Evolutionary conservation across 768 basidiomycete species (phyloP).

Genomic region (Xerocomellus intermedius): DNA sequence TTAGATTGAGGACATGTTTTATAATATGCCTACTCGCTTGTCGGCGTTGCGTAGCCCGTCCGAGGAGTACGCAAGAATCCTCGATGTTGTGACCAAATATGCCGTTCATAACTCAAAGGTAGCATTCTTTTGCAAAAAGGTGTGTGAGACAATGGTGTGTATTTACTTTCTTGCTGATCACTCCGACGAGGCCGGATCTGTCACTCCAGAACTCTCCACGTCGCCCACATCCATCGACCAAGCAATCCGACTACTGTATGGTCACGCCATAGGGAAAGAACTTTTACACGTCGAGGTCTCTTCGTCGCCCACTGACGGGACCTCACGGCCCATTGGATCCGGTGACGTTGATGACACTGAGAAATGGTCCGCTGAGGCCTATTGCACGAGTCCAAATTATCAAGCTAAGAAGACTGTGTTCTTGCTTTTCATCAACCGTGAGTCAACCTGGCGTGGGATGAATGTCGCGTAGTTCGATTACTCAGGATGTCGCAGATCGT

Average conservation of each 20-base stretch:
- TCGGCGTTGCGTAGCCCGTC: constrained; percentile 80
- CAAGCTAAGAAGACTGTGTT: constrained; percentile 84
- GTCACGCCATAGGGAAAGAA: constrained; percentile 76
- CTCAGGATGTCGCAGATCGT: constrained; percentile 56
- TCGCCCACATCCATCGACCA: constrained; percentile 63
- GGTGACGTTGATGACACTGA: constrained; percentile 35
- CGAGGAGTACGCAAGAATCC: constrained; percentile 89
- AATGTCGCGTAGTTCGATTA: not conserved
- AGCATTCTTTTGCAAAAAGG: constrained; percentile 92
- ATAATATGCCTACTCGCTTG: constrained; percentile 85
- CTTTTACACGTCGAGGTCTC: constrained; percentile 50
- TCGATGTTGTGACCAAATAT: constrained; percentile 91
- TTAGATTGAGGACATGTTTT: constrained; percentile 95
- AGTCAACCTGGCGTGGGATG: constrained; percentile 25
- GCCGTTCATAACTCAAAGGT: constrained; percentile 90
- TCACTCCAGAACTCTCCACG: constrained; percentile 79
- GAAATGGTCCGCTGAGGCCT: constrained; percentile 70
- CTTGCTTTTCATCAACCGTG: constrained; percentile 94
- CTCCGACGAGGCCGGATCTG: constrained; percentile 57
- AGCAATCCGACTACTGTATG: constrained; percentile 80
- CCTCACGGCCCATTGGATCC: constrained; percentile 13
- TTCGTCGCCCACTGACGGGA: constrained; percentile 30
- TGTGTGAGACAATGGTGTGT: constrained; percentile 19
- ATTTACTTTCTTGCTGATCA: constrained; percentile 5
- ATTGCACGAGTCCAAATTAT: constrained; percentile 86